Evolutionary conservation across 345 rosid species (phyloP).

Genomic region (Salix exigua): DNA sequence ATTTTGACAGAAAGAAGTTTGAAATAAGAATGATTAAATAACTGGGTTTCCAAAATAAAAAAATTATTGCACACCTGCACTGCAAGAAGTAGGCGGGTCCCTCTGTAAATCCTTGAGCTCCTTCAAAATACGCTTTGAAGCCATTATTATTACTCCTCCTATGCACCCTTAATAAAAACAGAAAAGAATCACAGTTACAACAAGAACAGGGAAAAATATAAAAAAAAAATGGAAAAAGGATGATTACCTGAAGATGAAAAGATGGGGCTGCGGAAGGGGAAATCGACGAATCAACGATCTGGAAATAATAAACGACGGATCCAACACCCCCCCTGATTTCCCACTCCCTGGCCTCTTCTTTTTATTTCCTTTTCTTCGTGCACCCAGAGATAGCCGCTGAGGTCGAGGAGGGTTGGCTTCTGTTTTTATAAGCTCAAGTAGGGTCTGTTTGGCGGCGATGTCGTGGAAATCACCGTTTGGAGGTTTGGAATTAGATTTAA

Average conservation of each 20-base stretch:
- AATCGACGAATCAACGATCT: constrained; percentile 6
- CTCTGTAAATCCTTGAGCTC: constrained; percentile 49
- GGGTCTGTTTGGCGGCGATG: background rate
- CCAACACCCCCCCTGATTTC: constrained; percentile 6
- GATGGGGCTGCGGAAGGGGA: background rate
- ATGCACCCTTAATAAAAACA: background rate
- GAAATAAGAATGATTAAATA: background rate
- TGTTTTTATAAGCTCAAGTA: background rate
- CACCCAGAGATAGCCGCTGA: background rate
- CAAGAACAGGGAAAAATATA: background rate
- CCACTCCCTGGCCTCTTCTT: background rate
- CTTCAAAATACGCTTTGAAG: constrained; percentile 47
- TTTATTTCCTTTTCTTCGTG: background rate
- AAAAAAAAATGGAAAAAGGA: background rate
- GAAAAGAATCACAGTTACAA: background rate
- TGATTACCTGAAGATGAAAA: background rate
- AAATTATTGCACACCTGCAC: constrained; percentile 26
- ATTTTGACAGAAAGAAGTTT: background rate
- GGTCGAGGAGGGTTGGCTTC: background rate
- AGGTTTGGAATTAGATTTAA: background rate
- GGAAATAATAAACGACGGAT: constrained; percentile 3
- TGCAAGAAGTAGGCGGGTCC: constrained; percentile 49
- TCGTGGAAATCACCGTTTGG: background rate
- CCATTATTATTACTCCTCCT: constrained; percentile 23
- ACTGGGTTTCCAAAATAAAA: background rate